Evolutionary conservation across 768 basidiomycete genomes (phyloP).

Genomic region (Pisolithus orientalis): DNA sequence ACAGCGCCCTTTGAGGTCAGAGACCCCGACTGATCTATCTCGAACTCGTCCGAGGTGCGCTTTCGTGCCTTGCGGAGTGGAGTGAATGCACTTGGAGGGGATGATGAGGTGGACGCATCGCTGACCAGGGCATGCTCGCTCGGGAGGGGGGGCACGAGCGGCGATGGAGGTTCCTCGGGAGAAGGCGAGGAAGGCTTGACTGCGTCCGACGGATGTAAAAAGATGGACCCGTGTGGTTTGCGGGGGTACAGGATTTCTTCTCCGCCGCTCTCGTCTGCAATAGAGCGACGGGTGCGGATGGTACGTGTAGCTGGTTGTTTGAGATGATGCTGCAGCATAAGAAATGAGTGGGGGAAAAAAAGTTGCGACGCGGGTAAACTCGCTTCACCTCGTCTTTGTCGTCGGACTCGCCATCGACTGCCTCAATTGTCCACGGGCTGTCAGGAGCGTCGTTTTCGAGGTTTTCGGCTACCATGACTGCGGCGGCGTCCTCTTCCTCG

Average conservation of each 20-base stretch:
- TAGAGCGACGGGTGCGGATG: conserved; percentile 56
- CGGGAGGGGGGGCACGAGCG: conserved; percentile 25
- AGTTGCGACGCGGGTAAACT: neutral
- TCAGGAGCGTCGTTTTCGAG: conserved; percentile 54
- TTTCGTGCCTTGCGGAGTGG: conserved; percentile 58
- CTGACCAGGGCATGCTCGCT: conserved; percentile 26
- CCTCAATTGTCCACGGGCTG: conserved; percentile 87
- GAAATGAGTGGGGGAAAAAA: conserved; percentile 1
- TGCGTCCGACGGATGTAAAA: conserved; percentile 27
- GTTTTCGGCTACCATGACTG: conserved; percentile 21
- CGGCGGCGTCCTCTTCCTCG: conserved; percentile 26
- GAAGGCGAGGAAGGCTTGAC: conserved; percentile 25
- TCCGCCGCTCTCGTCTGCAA: conserved; percentile 80
- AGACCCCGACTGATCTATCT: conserved; percentile 63
- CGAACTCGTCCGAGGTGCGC: conserved; percentile 78
- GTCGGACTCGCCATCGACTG: conserved; percentile 72
- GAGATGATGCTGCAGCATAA: conserved; percentile 35
- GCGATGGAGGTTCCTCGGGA: conserved; percentile 20
- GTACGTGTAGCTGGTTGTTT: conserved; percentile 37
- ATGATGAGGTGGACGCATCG: conserved; percentile 27
- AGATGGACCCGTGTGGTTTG: conserved; percentile 33
- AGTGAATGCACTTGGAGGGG: conserved; percentile 63
- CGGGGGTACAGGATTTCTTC: conserved; percentile 88
- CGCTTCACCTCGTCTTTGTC: conserved; percentile 57
- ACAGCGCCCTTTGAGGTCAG: conserved; percentile 47